Percentiles rank a stretch among this genome's conserved stretches.
These are phyloP conservation scores for Auriscalpium microsporum DNA, from an alignment of 768 basidiomycete species.

Conservation along the genomic window DNA sequence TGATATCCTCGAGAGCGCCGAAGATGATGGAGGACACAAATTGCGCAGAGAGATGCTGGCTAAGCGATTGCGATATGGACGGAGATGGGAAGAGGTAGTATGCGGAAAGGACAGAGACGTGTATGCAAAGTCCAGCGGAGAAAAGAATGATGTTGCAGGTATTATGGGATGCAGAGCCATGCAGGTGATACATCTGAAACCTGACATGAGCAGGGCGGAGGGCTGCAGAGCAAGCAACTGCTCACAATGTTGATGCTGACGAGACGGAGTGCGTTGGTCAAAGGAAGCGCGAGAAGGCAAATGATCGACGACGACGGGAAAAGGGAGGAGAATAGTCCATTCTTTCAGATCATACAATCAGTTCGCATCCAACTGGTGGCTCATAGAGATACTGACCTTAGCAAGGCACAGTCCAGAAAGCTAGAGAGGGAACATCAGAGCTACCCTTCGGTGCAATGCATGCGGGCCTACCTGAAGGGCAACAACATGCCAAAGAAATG, in stretches of 20 bases:
- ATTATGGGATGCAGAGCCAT: constrained; percentile 3
- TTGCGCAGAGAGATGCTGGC: constrained; percentile 17
- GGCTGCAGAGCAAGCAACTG: not conserved
- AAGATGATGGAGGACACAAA: constrained; percentile 12
- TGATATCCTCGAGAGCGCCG: constrained; percentile 3
- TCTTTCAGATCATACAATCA: not conserved
- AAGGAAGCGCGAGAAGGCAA: not conserved
- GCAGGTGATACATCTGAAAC: constrained; percentile 13
- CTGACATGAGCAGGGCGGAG: not conserved
- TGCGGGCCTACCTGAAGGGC: constrained; percentile 26
- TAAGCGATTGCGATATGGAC: not conserved
- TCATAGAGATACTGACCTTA: constrained; percentile 14
- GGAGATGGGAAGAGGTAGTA: constrained; percentile 3
- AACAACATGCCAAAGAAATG: constrained; percentile 23
- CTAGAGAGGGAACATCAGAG: constrained; percentile 10
- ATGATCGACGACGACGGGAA: not conserved
- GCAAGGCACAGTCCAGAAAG: constrained; percentile 26
- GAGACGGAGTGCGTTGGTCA: not conserved
- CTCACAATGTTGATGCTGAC: constrained; percentile 12
- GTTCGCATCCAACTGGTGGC: not conserved
- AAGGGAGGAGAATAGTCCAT: not conserved
- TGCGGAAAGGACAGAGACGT: constrained; percentile 11
- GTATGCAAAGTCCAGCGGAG: constrained; percentile 17
- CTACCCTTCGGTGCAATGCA: not conserved
- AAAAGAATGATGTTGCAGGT: constrained; percentile 12